Evolutionary conservation across 768 basidiomycete species (phyloP), one percentile per base, ranked within the genome.

Genomic region (Lyophyllum shimeji): DNA sequence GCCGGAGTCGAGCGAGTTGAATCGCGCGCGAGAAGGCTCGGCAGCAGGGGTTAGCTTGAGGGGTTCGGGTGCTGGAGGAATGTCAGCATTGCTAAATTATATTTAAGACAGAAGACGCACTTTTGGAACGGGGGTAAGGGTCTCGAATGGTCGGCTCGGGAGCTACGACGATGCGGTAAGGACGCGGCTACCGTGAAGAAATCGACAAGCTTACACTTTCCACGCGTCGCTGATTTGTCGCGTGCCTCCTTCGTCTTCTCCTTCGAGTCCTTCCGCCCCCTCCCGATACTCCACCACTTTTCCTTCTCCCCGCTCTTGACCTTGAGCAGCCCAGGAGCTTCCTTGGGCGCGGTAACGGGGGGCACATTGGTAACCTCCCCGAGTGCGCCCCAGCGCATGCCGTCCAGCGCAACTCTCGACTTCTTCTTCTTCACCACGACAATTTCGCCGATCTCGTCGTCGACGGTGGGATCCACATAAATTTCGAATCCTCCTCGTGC

Each of bases 221-320:
- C 69, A 47, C 75, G 72, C 29, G 69, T 63, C 45, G 67, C 60
- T 6, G 62, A 60, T 44, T 69, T 68, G 18, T 69, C 64, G 57
- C 74, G 74, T 24, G 72, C 69, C 50, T 70, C 67, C 59, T 78
- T 78, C 15, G 72, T 76, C 69, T 82, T 82, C 63, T 85, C 85
- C 67, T 89, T 89, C 17, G 82, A 84, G 53, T 89, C 89, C 65
- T 85, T 90, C 61, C 86, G 71, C 9, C 87, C 87, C 13, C 88
- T 73, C 6, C 88, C 85, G 56, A 93, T 85, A 59, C 81, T 92
- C 91, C 90, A 93, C 89, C 90, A 93, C 68, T 85, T 88, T 64
- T 79, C 77, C 63, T 71, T 66, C 40, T 69, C 70, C 29, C 71
- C 71, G 1, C 50, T 59, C 62, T 75, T 74, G 61, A 62, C 69